Evolutionary conservation across 1,139 yeast species (phyloP), one percentile per base, ranked within the genome.

Genomic region (Komagataea norvegica): DNA sequence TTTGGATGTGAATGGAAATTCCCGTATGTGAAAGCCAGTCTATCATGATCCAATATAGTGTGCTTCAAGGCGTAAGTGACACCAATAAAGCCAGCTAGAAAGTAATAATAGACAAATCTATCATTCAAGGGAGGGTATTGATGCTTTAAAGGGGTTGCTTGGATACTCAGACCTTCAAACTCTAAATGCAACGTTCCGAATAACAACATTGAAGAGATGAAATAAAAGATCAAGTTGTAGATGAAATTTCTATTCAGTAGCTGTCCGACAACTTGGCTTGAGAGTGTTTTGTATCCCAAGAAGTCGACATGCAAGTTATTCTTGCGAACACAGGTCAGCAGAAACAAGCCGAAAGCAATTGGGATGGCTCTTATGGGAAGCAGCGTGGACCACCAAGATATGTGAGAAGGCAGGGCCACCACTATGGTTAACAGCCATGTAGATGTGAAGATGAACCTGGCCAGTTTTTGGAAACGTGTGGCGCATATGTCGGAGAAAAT

Each of bases 91-190:
- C 68, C 50, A 2, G 67, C 52, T 38, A 64, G 65, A 42, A 59
- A 62, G 68, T 73, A 72, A 49, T 64, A 70, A 52, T 68, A 80
- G 5, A 79, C 68, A 64, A 73, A 76, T 41, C 71, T 68, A 53
- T 82, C 91, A 51, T 80, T 83, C 37, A 79, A 56, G 37, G 71
- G 66, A 1, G 84, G 80, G 41, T 67, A 68, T 37, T 72, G 72
- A 36, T 64, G 77, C 64, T 56, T 72, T 61, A 49, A 74, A 53
- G 59, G 70, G 44, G 50, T 47, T 10, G 55, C 53, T 26, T 51
- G 60, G 18, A 50, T 45, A 31, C 53, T 55, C 41, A 40, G 42
- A 10, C 36, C 38, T 16, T 39, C 47, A 2, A 55, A 40, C 40
- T 61, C 62, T 33, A 66, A 44, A 50, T 55, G 57, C 37, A 60